Evolutionary conservation across 768 basidiomycete genomes (phyloP).

Genomic region (Pisolithus orientalis): DNA sequence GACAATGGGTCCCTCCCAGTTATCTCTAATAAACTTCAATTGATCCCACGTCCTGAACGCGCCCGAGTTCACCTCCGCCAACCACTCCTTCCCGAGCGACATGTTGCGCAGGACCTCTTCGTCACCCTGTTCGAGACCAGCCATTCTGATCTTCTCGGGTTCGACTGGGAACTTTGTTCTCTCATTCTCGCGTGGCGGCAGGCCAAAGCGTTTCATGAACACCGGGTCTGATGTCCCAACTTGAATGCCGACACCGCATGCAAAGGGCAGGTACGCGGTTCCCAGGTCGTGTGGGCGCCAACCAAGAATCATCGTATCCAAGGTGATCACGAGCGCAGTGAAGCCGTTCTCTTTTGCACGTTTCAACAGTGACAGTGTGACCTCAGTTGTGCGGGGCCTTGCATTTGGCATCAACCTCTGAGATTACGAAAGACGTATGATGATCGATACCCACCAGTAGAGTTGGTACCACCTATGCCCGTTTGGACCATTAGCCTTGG

Average conservation of each 20-base stretch:
- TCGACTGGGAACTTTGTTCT: conserved; percentile 55
- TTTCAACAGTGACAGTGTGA: conserved; percentile 57
- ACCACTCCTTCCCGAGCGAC: conserved; percentile 54
- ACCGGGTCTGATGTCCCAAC: conserved; percentile 70
- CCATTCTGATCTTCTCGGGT: conserved; percentile 36
- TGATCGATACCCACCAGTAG: conserved; percentile 50
- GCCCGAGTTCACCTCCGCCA: conserved; percentile 58
- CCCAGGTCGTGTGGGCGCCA: conserved; percentile 76
- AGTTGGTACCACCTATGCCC: conserved; percentile 76
- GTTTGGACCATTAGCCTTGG: conserved; percentile 53
- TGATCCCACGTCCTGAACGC: conserved; percentile 66
- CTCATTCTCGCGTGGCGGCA: conserved; percentile 35
- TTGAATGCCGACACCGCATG: conserved; percentile 58
- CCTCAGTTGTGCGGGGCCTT: conserved; percentile 58
- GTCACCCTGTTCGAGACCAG: conserved; percentile 42
- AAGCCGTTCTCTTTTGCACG: conserved; percentile 65
- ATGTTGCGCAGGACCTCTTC: conserved; percentile 31
- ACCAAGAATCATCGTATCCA: conserved; percentile 68
- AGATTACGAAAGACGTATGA: background rate
- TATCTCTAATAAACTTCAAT: conserved; percentile 56
- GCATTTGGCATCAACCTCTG: background rate
- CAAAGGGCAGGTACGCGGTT: conserved; percentile 58
- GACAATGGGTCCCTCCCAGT: conserved; percentile 74
- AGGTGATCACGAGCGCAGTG: conserved; percentile 67
- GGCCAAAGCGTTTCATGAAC: conserved; percentile 58